Percentiles rank a stretch among this genome's conserved stretches.
These are phyloP conservation scores for Penicillium atrosanguineum DNA, from an alignment of 495 filamentous ascomycete species.

Conservation along the genomic window DNA sequence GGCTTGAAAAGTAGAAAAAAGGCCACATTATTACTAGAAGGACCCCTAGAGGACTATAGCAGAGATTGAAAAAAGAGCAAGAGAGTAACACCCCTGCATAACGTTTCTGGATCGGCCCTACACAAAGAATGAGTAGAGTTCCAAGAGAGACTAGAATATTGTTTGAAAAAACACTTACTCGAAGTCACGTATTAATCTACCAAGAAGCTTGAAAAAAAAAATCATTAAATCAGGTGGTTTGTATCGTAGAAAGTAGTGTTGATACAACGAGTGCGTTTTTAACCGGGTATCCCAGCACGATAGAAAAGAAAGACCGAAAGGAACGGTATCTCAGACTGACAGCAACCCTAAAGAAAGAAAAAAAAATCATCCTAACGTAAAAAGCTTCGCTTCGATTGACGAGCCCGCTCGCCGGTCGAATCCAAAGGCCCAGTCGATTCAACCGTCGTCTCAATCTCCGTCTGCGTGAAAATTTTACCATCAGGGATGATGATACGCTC, in stretches of 20 bases:
- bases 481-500: conserved; percentile 38
- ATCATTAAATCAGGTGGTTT: no score
- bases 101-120: no score
- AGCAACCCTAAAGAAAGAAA: neutral
- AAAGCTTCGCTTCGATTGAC: conserved; percentile 8
- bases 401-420: conserved; percentile 17
- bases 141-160: no score
- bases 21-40: no score
- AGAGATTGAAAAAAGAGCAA: no score
- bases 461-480: conserved; percentile 37
- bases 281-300: neutral
- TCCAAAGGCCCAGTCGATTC: conserved; percentile 23
- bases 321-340: neutral
- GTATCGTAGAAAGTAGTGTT: neutral
- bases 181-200: no score
- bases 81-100: no score
- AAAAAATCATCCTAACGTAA: neutral
- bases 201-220: no score
- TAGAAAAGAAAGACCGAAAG: neutral
- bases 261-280: neutral
- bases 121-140: no score
- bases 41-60: no score
- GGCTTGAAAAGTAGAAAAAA: no score
- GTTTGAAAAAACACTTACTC: no score
- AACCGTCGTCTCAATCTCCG: conserved; percentile 38